Percentiles rank a stretch among this genome's conserved stretches.
Conservation (phyloP, 495 filamentous ascomycete species). For the Daldinia caldariorum region DNA sequence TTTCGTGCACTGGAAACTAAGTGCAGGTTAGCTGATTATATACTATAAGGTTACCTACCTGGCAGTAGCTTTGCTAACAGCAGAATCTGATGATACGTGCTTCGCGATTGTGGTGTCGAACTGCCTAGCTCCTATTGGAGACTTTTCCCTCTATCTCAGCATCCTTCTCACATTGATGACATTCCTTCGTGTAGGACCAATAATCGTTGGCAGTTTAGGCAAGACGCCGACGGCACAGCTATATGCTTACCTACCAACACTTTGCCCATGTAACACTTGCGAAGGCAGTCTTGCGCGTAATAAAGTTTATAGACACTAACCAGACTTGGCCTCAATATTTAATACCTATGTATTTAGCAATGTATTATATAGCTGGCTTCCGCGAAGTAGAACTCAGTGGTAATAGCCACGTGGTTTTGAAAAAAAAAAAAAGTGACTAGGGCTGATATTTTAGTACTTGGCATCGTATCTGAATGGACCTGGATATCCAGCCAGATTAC, state of each 20-base stretch:
- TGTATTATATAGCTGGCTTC: neutral
- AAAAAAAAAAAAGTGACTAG: neutral
- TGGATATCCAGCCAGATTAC: neutral
- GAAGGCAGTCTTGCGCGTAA: neutral
- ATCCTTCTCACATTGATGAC: neutral
- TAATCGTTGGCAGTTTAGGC: neutral
- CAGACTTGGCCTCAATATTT: neutral
- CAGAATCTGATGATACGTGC: no score
- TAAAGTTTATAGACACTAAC: neutral
- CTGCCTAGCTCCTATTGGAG: no score
- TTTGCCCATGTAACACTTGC: neutral
- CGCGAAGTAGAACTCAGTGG: neutral
- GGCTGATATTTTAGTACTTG: neutral
- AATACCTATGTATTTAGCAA: neutral
- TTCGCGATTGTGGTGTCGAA: no score
- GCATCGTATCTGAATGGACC: constrained; percentile 1
- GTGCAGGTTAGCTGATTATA: no score
- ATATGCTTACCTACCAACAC: neutral
- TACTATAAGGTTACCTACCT: no score
- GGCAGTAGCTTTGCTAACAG: no score
- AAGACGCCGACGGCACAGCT: neutral
- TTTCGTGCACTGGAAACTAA: no score
- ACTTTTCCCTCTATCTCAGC: no score
- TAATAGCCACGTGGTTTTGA: neutral
- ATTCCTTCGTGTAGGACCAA: neutral